phyloP scores from a whole-genome alignment of 352 stramenopile species.

The Pythium volutum region DNA sequence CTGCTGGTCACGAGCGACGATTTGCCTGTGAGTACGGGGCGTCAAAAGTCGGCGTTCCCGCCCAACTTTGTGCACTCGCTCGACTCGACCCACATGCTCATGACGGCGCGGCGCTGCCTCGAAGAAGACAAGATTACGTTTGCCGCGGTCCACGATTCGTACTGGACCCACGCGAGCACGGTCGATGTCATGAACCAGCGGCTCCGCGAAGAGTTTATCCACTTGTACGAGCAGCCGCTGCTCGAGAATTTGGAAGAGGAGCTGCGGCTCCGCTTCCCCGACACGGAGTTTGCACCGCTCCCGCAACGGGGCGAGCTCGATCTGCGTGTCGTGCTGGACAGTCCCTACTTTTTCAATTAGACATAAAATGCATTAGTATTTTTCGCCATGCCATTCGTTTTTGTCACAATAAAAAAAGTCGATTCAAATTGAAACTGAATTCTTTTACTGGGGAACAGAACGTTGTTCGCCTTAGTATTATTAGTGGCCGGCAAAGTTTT shows the following conservation, averaged over 20 bases:
- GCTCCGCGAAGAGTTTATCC: slow-evolving; percentile 93
- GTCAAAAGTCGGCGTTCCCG: slow-evolving; percentile 97
- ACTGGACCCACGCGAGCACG: slow-evolving; percentile 97
- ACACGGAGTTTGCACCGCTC: slow-evolving; percentile 93
- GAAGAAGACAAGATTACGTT: slow-evolving; percentile 92
- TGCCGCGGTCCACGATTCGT: slow-evolving; percentile 98
- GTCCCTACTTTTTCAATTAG: slow-evolving; percentile 99
- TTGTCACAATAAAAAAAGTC: slow-evolving; percentile 23
- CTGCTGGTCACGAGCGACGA: slow-evolving; percentile 80
- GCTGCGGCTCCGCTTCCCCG: slow-evolving; percentile 94
- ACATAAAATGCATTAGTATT: too few species aligned
- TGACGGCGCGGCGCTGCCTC: slow-evolving; percentile 95
- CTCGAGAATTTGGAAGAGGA: slow-evolving; percentile 93
- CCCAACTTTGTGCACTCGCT: slow-evolving; percentile 99
- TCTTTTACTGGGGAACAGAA: too few species aligned
- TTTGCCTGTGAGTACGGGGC: slow-evolving; percentile 56
- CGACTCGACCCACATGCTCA: slow-evolving; percentile 99
- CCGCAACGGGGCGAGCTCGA: slow-evolving; percentile 93
- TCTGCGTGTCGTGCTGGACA: slow-evolving; percentile 93
- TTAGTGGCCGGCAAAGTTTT: slow-evolving; percentile 70
- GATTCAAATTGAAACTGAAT: too few species aligned
- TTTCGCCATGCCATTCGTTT: slow-evolving; percentile 6
- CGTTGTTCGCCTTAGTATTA: too few species aligned
- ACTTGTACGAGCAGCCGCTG: slow-evolving; percentile 97
- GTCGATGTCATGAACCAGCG: slow-evolving; percentile 97